phyloP scores from a whole-genome alignment of 768 basidiomycete species.

The Phlegmacium glaucopus region DNA sequence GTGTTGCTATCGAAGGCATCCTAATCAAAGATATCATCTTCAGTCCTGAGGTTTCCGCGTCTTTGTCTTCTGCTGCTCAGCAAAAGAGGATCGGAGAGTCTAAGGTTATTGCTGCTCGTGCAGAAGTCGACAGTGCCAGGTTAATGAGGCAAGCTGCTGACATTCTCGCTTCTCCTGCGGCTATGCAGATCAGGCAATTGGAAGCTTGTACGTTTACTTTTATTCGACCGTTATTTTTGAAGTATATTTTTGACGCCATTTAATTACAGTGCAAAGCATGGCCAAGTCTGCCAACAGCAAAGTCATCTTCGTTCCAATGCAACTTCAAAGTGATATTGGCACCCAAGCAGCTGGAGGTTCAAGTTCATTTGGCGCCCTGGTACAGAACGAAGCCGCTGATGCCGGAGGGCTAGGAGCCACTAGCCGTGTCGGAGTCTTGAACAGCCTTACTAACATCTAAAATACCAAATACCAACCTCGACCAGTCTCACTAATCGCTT shows the following conservation, averaged over 20 bases:
- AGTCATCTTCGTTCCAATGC: constrained; percentile 94
- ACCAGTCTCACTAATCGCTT: too few relatives aligned
- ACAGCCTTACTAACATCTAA: constrained; percentile 46
- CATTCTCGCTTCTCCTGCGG: constrained; percentile 90
- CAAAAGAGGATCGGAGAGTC: constrained; percentile 96
- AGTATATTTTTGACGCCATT: not conserved
- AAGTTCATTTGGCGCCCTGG: constrained; percentile 24
- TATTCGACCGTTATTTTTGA: not conserved
- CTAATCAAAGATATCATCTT: constrained; percentile 96
- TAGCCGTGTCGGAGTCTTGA: constrained; percentile 51
- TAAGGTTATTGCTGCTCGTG: constrained; percentile 94
- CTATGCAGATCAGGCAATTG: constrained; percentile 97
- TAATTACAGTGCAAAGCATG: constrained; percentile 78
- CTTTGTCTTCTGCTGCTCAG: constrained; percentile 92
- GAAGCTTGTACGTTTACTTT: constrained; percentile 71
- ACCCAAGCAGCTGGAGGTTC: constrained; percentile 40
- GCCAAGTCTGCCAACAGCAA: constrained; percentile 86
- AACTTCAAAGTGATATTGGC: constrained; percentile 71
- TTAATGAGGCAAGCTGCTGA: constrained; percentile 98
- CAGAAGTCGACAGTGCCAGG: constrained; percentile 92
- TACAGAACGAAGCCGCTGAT: constrained; percentile 38
- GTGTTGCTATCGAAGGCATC: constrained; percentile 94
- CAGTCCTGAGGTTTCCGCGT: constrained; percentile 84
- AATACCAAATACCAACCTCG: too few relatives aligned
- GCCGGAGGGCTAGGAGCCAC: constrained; percentile 34